Evolutionary conservation across 2,329 filamentous ascomycete species (phyloP), one percentile per base, ranked within the genome.

Genomic region (Calonectria fujianensis): DNA sequence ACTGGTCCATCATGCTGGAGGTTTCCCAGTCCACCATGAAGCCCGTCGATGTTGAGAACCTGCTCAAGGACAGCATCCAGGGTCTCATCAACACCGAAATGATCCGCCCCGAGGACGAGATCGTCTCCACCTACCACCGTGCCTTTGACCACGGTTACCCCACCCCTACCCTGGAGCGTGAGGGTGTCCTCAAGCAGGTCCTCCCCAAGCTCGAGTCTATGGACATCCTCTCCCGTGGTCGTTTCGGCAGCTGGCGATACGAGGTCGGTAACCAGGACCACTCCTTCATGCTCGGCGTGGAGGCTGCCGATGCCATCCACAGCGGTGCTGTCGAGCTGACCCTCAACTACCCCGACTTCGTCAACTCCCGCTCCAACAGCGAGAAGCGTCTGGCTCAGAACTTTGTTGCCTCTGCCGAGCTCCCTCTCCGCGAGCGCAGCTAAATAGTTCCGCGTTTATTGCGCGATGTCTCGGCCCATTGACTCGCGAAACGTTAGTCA

Each of bases 1-100:
- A 99, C 93, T 99, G 97, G 97, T 98, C 96, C 78, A 97, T 99
- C 90, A 99, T 99, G 97, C 89, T 99, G 81, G 97, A 99, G 88
- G 94, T 99, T 75, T 98, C 97, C 39, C 95, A 99, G 88, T 98
- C 96, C 39, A 92, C 91, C 83, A 92, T 98, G 93, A 99, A 99
- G 92, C 95, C 96, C 50, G 96, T 98, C 39, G 93, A 98, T 86
- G 89, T 94, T 82, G 92, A 93, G 81, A 98, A 94, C 85, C 88
- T 99, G 77, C 90, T 99, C 82, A 92, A 91, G 86, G 96, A 99
- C 83, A 97, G 92, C 83, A 98, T 99, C 85, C 94, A 98, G 88
- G 97, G 97, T 83, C 94, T 98, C 66, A 91, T 99, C 90, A 98
- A 98, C 92, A 99, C 97, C 24, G 94, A 98, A 80, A 98, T 99